phyloP scores from a whole-genome alignment of 2,329 filamentous ascomycete species.

The Tolypocladium tropicale region DNA sequence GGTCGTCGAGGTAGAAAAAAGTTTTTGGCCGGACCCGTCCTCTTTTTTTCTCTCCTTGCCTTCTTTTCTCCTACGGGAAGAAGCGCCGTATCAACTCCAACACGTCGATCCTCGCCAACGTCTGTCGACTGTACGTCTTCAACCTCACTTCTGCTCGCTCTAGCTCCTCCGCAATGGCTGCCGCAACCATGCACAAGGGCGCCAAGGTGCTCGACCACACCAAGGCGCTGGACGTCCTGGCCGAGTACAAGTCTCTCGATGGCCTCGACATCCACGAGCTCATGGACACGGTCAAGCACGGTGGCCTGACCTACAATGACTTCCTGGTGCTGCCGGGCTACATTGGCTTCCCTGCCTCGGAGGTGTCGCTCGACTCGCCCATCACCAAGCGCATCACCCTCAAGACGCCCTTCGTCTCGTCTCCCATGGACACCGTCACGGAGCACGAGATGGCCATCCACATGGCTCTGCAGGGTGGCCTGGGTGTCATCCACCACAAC shows the following conservation, averaged over 20 bases:
- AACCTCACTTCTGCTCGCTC: constrained; percentile 25
- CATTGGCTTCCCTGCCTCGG: constrained; percentile 92
- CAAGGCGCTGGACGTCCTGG: constrained; percentile 69
- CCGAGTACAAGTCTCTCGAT: constrained; percentile 72
- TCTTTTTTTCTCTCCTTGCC: constrained; percentile 28
- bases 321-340: constrained; percentile 95
- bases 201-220: constrained; percentile 59
- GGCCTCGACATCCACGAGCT: constrained; percentile 80
- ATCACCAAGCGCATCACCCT: constrained; percentile 92
- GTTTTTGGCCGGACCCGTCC: constrained; percentile 21
- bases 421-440: constrained; percentile 98
- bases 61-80: constrained; percentile 43
- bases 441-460: constrained; percentile 99
- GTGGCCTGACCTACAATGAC: constrained; percentile 97
- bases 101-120: constrained; percentile 18
- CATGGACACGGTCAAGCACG: constrained; percentile 83
- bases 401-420: constrained; percentile 95
- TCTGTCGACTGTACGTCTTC: constrained; percentile 26
- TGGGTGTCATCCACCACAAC: constrained; percentile 98
- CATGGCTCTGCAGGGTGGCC: constrained; percentile 79
- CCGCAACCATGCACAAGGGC: constrained; percentile 38
- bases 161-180: constrained; percentile 48
- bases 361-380: constrained; percentile 79
- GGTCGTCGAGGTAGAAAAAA: constrained; percentile 25
- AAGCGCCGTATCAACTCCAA: constrained; percentile 33